phyloP scores from a whole-genome alignment of 2,329 filamentous ascomycete species.

The Ploettnerulaceae sp. region DNA sequence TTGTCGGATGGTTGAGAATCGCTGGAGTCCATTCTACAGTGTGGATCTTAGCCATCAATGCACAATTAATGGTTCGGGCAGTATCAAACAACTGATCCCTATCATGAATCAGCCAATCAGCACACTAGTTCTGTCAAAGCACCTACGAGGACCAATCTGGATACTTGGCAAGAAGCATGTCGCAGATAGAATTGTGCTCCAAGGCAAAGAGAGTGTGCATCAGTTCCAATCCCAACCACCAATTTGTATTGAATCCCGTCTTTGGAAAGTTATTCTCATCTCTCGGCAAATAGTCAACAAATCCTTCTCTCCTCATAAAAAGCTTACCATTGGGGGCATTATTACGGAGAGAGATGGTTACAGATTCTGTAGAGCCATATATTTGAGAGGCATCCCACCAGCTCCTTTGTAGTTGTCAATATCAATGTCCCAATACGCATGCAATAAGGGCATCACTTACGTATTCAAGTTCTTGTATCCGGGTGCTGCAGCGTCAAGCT shows the following conservation, averaged over 20 bases:
- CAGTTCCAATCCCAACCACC: conserved; percentile 18
- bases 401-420: no score
- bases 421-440: not conserved
- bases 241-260: conserved; percentile 19
- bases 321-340: conserved; percentile 10
- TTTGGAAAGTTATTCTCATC: conserved; percentile 8
- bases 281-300: conserved; percentile 12
- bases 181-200: conserved; percentile 18
- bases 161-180: conserved; percentile 12
- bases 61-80: conserved; percentile 17
- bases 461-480: conserved; percentile 19
- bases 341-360: conserved; percentile 9
- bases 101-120: conserved; percentile 1
- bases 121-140: not conserved
- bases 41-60: conserved; percentile 19
- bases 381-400: conserved; percentile 19
- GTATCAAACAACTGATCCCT: conserved; percentile 15
- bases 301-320: conserved; percentile 12
- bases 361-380: conserved; percentile 12
- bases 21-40: conserved; percentile 19
- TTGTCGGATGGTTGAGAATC: conserved; percentile 15
- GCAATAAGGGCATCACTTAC: no score
- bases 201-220: conserved; percentile 17
- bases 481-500: conserved; percentile 6
- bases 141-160: conserved; percentile 14